Percentiles rank a stretch among this genome's conserved stretches.
These are phyloP conservation scores for Paramecium pentaurelia DNA, from an alignment of 73 alveolate species.

Conservation along the genomic window DNA sequence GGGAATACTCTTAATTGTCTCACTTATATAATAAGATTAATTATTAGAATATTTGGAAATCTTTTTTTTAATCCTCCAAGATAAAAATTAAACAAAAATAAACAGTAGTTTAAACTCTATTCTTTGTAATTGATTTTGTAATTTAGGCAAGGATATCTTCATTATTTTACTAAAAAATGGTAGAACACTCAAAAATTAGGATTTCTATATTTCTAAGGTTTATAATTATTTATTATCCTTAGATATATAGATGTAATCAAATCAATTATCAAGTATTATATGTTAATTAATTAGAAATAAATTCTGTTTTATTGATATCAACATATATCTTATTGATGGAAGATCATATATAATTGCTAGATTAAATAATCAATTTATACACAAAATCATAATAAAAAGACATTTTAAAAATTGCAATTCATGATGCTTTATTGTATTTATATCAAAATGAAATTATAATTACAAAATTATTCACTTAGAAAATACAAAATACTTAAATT, in stretches of 20 bases:
- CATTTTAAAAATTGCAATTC: neutral
- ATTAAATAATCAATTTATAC: neutral
- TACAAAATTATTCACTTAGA: neutral
- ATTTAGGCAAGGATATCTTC: slow-evolving; percentile 29
- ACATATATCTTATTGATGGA: neutral
- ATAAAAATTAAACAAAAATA: neutral
- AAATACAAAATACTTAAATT: neutral
- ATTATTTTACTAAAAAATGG: neutral
- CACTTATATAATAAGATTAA: neutral
- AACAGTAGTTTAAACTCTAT: neutral
- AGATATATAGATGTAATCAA: neutral
- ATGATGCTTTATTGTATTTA: neutral
- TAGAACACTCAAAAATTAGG: neutral
- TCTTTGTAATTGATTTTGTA: neutral
- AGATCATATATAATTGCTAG: neutral
- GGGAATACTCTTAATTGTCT: neutral
- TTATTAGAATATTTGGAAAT: neutral
- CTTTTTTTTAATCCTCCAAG: neutral
- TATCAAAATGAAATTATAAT: neutral
- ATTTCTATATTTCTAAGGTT: neutral
- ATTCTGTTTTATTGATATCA: neutral
- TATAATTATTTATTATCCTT: neutral
- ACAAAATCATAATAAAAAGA: neutral
- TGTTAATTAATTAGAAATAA: neutral
- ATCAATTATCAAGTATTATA: neutral